Evolutionary conservation across 2,329 filamentous ascomycete genomes (phyloP).

Genomic region (Alternaria consortialis): DNA sequence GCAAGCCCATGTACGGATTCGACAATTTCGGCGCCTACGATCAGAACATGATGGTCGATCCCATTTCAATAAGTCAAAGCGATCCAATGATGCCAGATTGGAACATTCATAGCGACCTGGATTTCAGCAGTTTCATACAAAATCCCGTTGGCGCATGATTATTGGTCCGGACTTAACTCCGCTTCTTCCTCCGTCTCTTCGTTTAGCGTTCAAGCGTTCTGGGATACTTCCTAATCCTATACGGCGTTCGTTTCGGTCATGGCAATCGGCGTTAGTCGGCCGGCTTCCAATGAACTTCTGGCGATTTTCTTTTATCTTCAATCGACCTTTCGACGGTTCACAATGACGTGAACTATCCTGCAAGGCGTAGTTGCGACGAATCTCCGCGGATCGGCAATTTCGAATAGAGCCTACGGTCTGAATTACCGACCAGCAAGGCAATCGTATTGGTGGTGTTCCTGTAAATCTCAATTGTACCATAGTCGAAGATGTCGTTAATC

Average conservation of each 20-base stretch:
- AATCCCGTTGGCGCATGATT: slow-evolving; percentile 46
- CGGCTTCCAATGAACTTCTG: slow-evolving; percentile 12
- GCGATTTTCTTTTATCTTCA: slow-evolving; percentile 19
- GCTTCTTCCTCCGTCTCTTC: slow-evolving; percentile 32
- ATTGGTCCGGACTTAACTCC: slow-evolving; percentile 27
- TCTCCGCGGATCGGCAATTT: slow-evolving; percentile 11
- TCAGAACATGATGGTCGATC: slow-evolving; percentile 47
- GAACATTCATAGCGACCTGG: slow-evolving; percentile 46
- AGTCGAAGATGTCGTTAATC: slow-evolving; percentile 5
- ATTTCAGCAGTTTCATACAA: slow-evolving; percentile 50
- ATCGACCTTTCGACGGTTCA: slow-evolving; percentile 30
- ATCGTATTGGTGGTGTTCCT: slow-evolving; percentile 2
- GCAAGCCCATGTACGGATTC: slow-evolving; percentile 45
- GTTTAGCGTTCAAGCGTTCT: slow-evolving; percentile 49
- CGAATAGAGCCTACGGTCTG: background rate
- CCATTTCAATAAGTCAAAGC: slow-evolving; percentile 38
- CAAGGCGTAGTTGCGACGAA: slow-evolving; percentile 6
- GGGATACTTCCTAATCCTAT: slow-evolving; percentile 29
- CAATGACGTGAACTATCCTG: slow-evolving; percentile 34
- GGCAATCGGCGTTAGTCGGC: slow-evolving; percentile 24
- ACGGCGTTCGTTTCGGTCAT: slow-evolving; percentile 30
- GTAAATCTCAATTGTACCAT: slow-evolving; percentile 20
- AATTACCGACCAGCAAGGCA: background rate
- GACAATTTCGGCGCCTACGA: slow-evolving; percentile 45
- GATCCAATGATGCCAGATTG: slow-evolving; percentile 49